Conservation (phyloP, 768 basidiomycete species). For the Rhodotorula sphaerocarpa region DNA sequence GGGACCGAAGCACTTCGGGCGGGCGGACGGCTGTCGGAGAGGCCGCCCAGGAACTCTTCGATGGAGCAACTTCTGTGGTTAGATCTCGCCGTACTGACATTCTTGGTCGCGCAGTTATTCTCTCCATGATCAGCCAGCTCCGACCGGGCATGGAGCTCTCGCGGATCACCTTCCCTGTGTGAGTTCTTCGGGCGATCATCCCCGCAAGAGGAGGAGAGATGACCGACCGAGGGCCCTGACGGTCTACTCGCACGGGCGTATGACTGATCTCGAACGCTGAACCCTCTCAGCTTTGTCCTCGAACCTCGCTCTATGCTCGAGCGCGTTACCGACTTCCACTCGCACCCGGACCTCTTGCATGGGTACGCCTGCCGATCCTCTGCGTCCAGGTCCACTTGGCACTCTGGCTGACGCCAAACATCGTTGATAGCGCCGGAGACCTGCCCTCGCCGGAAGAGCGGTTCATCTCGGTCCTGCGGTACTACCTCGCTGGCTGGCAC, state of each 20-base stretch:
- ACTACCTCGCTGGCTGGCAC: slow-evolving; percentile 99
- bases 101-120: not conserved
- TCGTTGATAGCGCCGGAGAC: slow-evolving; percentile 59
- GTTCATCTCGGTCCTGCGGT: slow-evolving; percentile 80
- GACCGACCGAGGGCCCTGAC: no score
- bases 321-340: slow-evolving; percentile 98
- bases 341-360: slow-evolving; percentile 94
- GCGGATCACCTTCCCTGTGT: slow-evolving; percentile 69
- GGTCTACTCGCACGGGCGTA: no score
- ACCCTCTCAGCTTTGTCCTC: slow-evolving; percentile 65
- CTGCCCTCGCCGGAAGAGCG: slow-evolving; percentile 76
- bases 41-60: no score
- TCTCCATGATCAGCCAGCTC: slow-evolving; percentile 1
- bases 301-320: slow-evolving; percentile 97
- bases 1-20: no score
- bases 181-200: no score
- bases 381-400: slow-evolving; percentile 7
- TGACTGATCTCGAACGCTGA: no score
- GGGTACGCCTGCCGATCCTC: slow-evolving; percentile 52
- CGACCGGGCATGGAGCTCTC: slow-evolving; percentile 6
- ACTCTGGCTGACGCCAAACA: no score
- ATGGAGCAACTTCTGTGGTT: no score
- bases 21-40: no score
- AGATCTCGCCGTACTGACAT: not conserved
- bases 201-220: no score